Evolutionary conservation across 2,329 filamentous ascomycete genomes (phyloP), one percentile per base, ranked within the genome.

Genomic region (Neurospora crassa): DNA sequence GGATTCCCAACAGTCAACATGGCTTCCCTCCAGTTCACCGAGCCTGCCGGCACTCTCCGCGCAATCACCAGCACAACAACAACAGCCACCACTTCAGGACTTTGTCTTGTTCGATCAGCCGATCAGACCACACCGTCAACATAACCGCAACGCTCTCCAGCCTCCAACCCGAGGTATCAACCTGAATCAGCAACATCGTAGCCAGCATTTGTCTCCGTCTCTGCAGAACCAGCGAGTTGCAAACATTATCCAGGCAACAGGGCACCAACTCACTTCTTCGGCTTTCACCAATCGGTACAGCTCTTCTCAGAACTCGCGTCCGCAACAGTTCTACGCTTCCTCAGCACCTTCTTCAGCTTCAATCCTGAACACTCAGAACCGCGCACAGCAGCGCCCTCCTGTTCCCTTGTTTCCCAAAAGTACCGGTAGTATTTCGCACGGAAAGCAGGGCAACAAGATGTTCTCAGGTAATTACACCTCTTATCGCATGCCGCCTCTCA

Each of bases 1-100:
- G 91, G 91, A 91, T 92, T 88, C 89, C 82, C 80, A 82, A 81
- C 86, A 86, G 83, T 88, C 89, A 93, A 78, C 87, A 94, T 94
- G 92, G 92, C 91, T 87, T 89, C 88, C 90, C 87, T 89, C 89
- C 84, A 88, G 84, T 84, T 84, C 85, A 79, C 78, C 84, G 81
- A 87, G 84, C 86, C 86, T 84, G 87, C 87, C 87, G 88, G 88
- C 87, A 84, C 77, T 82, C 83, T 81, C 87, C 84, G 85, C 85
- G 84, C 87, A 84, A 76, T 82, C 88, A 81, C 83, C 82, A 81
- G 84, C 81, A 80, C 80, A 82, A 79, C 82, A 82, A 79, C 82
- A 73, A 69, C 75, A 76, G 81, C 84, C 83, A 80, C 83, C 84
- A 76, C 85, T 82, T 79, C 86, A 90, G 85, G 91, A 94, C 89